phyloP scores from a whole-genome alignment of 768 basidiomycete genomes.

The Tulasnella sp. region DNA sequence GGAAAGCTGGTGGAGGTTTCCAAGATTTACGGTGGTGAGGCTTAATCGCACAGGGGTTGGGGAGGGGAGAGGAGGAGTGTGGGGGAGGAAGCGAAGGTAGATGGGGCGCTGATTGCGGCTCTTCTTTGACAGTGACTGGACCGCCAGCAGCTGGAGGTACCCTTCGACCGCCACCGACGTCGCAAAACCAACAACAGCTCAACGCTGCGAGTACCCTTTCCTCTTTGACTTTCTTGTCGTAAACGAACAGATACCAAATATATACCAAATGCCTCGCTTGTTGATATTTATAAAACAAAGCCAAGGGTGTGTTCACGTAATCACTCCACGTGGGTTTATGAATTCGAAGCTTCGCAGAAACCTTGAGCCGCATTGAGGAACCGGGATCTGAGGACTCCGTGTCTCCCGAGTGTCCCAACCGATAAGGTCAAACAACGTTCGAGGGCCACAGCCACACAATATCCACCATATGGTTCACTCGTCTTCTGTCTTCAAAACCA shows the following conservation, averaged over 20 bases:
- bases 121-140: too few species aligned
- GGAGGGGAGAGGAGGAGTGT: too few species aligned
- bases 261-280: too few species aligned
- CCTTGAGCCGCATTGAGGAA: background rate
- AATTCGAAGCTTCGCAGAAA: background rate
- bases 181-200: too few species aligned
- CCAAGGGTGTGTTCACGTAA: background rate
- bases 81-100: background rate
- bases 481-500: background rate
- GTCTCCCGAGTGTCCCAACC: background rate
- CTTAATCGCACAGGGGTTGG: background rate
- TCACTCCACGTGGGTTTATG: background rate
- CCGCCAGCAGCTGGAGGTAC: too few species aligned
- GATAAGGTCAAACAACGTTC: background rate
- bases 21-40: background rate
- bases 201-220: too few species aligned
- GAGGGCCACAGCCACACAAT: background rate
- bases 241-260: too few species aligned
- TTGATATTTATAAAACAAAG: background rate
- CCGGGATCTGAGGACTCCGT: background rate
- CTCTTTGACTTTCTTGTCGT: too few species aligned
- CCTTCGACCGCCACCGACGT: too few species aligned
- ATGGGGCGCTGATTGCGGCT: background rate
- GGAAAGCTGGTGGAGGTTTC: conserved; percentile 4
- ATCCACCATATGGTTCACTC: background rate